A percentile compares a stretch with the other conserved stretches of the same genome.
These are phyloP conservation scores for Chenopodium quinoa DNA, from an alignment of 148 eudicot genomes.

Conservation along the genomic window DNA sequence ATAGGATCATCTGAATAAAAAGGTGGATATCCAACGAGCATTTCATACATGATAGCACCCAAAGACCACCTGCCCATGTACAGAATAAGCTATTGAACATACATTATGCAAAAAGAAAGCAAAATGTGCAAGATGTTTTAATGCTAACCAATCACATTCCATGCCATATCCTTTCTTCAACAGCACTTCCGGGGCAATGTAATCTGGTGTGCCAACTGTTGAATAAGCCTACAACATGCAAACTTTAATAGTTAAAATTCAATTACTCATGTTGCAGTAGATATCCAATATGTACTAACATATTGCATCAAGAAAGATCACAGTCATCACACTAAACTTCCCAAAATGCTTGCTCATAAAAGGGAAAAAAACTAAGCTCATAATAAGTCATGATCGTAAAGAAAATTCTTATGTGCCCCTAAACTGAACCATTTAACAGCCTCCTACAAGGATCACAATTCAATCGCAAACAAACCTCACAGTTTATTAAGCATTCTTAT, in stretches of 20 bases:
- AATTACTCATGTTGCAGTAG: not conserved
- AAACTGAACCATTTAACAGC: not conserved
- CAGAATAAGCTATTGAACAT: slow-evolving; percentile 18
- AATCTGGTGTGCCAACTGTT: slow-evolving; percentile 99
- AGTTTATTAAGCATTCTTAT: not conserved
- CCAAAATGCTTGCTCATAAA: not conserved
- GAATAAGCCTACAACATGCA: slow-evolving; percentile 79
- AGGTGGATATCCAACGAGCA: slow-evolving; percentile 99
- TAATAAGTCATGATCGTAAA: not conserved
- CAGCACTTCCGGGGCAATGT: slow-evolving; percentile 98
- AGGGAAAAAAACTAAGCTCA: not conserved
- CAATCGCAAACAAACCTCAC: not conserved
- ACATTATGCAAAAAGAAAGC: not conserved
- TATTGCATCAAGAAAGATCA: not conserved
- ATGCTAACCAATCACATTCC: slow-evolving; percentile 97
- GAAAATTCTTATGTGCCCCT: not conserved
- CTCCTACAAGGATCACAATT: not conserved
- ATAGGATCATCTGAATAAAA: slow-evolving; percentile 98
- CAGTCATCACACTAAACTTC: not conserved
- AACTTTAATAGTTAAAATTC: slow-evolving; percentile 4
- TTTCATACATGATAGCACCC: slow-evolving; percentile 99
- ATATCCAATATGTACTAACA: not conserved
- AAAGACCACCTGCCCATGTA: slow-evolving; percentile 81
- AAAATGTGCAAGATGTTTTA: slow-evolving; percentile 9
- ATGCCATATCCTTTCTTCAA: slow-evolving; percentile 98